phyloP scores from a whole-genome alignment of 257 asterid species.

The Cordia subcordata region DNA sequence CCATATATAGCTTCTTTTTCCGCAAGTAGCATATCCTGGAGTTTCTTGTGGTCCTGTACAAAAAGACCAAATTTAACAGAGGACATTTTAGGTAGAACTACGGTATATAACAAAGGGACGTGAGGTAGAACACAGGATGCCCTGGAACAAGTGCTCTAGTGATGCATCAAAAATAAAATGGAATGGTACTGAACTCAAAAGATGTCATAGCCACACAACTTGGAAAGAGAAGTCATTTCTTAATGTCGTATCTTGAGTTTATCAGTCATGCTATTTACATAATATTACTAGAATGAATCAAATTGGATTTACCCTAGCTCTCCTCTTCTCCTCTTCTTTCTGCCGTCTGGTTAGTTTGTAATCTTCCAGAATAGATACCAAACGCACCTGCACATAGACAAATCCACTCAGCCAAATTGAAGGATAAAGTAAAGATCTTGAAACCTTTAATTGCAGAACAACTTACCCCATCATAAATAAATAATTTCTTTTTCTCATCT shows the following conservation, averaged over 20 bases:
- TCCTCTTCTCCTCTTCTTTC: conserved; percentile 82
- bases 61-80: conserved; percentile 1
- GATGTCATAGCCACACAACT: no score
- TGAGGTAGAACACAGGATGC: no score
- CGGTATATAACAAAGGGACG: neutral
- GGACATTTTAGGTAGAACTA: no score
- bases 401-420: neutral
- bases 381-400: conserved; percentile 53
- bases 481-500: conserved; percentile 66
- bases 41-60: conserved; percentile 91
- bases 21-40: conserved; percentile 70
- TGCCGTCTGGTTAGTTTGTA: conserved; percentile 67
- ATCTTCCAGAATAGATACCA: conserved; percentile 85
- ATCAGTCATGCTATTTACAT: no score
- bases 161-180: no score
- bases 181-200: no score
- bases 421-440: conserved; percentile 2
- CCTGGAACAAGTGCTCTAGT: no score
- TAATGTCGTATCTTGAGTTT: no score
- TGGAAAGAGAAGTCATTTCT: no score
- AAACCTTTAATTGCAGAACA: conserved; percentile 14
- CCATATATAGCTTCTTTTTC: conserved; percentile 88
- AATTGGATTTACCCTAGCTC: conserved; percentile 60
- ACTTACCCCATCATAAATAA: conserved; percentile 90
- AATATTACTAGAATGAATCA: neutral